phyloP scores from a whole-genome alignment of 2,329 filamentous ascomycete genomes.

The Onygenales sp. region DNA sequence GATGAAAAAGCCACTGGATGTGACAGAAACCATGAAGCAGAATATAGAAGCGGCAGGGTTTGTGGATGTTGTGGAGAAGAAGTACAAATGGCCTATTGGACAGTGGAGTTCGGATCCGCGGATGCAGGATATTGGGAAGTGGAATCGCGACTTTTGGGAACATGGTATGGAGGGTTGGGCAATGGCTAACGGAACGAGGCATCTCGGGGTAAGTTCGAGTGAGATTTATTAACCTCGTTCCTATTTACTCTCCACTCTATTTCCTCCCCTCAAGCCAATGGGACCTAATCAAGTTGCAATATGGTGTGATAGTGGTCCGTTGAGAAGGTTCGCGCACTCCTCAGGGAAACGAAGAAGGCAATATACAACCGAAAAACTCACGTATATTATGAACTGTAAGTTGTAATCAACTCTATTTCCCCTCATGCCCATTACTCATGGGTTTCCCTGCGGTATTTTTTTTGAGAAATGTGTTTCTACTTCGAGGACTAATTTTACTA shows the following conservation, averaged over 20 bases:
- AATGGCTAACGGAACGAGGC: neutral
- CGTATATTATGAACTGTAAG: conserved; percentile 3
- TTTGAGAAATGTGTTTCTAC: too few relatives aligned
- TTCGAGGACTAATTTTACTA: too few relatives aligned
- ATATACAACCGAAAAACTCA: neutral
- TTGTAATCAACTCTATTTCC: neutral
- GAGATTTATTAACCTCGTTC: neutral
- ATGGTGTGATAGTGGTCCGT: neutral
- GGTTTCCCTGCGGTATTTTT: too few relatives aligned
- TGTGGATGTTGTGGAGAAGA: conserved; percentile 33
- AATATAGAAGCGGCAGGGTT: conserved; percentile 32
- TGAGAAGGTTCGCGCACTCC: neutral
- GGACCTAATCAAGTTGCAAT: neutral
- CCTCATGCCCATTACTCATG: too few relatives aligned
- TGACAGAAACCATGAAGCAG: conserved; percentile 17
- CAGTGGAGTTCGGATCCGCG: conserved; percentile 29
- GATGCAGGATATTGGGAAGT: neutral
- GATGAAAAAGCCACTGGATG: conserved; percentile 17
- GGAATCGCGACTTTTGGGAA: neutral
- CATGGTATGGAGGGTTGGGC: conserved; percentile 10
- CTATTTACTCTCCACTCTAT: neutral
- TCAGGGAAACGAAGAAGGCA: neutral
- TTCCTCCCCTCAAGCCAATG: neutral
- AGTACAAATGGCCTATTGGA: conserved; percentile 34
- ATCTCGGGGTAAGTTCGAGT: neutral